Percentiles rank a stretch among this genome's conserved stretches.
These are phyloP conservation scores for Petunia hybrid DNA, from an alignment of 305 asterid species.

Conservation along the genomic window DNA sequence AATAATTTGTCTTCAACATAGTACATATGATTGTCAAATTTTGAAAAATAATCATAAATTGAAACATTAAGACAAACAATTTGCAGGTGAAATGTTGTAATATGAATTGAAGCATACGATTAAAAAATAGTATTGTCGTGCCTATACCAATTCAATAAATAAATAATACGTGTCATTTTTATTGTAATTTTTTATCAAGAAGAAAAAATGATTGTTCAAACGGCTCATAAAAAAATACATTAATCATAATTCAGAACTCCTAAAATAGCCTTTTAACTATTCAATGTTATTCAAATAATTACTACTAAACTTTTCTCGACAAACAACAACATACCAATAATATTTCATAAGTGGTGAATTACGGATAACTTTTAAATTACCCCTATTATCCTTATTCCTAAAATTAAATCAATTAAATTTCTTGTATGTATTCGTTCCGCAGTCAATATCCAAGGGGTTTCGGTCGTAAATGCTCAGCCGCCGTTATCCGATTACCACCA, in stretches of 20 bases:
- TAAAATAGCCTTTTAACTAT: background rate
- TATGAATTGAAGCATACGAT: too few relatives aligned
- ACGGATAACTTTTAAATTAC: too few relatives aligned
- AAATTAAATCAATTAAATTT: background rate
- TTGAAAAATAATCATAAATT: too few relatives aligned
- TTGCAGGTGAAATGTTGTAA: too few relatives aligned
- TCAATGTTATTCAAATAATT: background rate
- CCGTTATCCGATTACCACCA: conserved; percentile 7
- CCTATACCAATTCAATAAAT: background rate
- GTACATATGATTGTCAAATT: too few relatives aligned
- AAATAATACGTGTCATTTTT: background rate
- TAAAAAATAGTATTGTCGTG: too few relatives aligned
- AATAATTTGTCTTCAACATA: too few relatives aligned
- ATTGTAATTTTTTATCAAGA: background rate
- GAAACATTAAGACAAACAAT: too few relatives aligned
- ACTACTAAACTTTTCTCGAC: too few relatives aligned
- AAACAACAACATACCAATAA: too few relatives aligned
- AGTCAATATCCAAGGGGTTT: background rate
- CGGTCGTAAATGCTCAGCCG: background rate
- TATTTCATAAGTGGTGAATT: too few relatives aligned
- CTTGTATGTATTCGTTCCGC: background rate
- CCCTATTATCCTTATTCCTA: too few relatives aligned
- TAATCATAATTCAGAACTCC: background rate
- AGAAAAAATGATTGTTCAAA: background rate
- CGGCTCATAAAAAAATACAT: background rate